phyloP scores from a whole-genome alignment of 305 asterid species.

The Plantago lanceolata region DNA sequence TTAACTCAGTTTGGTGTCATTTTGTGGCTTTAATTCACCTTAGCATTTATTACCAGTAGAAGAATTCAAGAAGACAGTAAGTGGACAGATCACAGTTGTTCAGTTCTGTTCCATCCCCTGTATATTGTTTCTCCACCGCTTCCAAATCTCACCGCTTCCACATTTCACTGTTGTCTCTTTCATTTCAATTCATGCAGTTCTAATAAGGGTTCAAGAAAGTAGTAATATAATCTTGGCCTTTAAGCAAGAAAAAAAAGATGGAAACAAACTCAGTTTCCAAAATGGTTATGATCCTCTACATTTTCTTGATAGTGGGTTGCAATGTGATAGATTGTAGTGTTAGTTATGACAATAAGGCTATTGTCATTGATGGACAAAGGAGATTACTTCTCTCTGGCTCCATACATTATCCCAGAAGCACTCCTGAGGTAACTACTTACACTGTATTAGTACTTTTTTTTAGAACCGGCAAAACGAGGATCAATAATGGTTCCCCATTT shows the following conservation, averaged over 20 bases:
- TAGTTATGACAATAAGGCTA: constrained; percentile 48
- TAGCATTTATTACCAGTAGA: constrained; percentile 22
- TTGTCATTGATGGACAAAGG: constrained; percentile 52
- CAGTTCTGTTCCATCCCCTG: constrained; percentile 6
- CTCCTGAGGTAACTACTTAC: constrained; percentile 46
- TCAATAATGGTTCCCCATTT: no score
- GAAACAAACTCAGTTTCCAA: constrained; percentile 44
- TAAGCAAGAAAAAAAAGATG: constrained; percentile 29
- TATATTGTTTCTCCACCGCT: constrained; percentile 17
- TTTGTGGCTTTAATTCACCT: constrained; percentile 5
- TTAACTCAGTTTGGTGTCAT: constrained; percentile 20
- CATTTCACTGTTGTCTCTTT: background rate
- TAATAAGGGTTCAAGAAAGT: constrained; percentile 6
- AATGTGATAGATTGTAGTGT: constrained; percentile 37
- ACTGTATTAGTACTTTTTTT: no score
- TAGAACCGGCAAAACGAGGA: no score
- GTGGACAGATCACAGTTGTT: constrained; percentile 8
- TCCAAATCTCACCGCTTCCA: constrained; percentile 28
- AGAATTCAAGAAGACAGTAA: background rate
- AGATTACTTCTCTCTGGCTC: constrained; percentile 67
- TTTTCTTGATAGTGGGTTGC: constrained; percentile 34
- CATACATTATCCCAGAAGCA: constrained; percentile 70
- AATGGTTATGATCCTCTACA: constrained; percentile 25
- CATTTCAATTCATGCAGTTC: constrained; percentile 21
- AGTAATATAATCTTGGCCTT: constrained; percentile 5